A percentile compares a stretch with the other conserved stretches of the same genome.
These are phyloP conservation scores for Actinomortierella ambigua DNA, from an alignment of 371 early-diverging fungal species.

Conservation along the genomic window DNA sequence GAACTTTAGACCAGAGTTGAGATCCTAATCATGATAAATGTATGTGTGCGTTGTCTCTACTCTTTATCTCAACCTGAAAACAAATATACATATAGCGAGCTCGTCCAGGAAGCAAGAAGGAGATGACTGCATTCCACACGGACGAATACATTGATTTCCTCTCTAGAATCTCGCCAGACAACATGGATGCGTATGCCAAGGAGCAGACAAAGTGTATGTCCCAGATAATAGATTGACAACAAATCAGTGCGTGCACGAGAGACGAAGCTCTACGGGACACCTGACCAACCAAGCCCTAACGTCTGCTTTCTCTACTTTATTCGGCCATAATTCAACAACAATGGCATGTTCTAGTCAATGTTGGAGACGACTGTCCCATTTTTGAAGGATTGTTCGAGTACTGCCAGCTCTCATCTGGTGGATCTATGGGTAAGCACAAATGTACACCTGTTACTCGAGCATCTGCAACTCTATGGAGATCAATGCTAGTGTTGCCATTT, in stretches of 20 bases:
- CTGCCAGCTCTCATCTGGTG: constrained; percentile 92
- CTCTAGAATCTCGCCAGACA: constrained; percentile 92
- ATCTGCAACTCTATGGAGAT: neutral
- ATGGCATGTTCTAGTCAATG: constrained; percentile 64
- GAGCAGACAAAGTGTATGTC: constrained; percentile 83
- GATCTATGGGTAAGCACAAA: constrained; percentile 78
- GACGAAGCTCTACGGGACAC: too few relatives aligned
- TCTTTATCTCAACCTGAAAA: constrained; percentile 1
- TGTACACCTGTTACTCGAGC: neutral
- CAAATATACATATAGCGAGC: constrained; percentile 67
- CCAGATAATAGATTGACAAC: neutral
- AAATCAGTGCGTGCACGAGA: too few relatives aligned
- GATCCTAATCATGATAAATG: too few relatives aligned
- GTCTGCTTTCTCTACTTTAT: constrained; percentile 2
- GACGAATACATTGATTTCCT: constrained; percentile 99
- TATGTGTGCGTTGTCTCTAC: constrained; percentile 16
- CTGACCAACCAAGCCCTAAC: too few relatives aligned
- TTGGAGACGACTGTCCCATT: constrained; percentile 97
- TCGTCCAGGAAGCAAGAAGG: constrained; percentile 84
- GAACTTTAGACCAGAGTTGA: neutral
- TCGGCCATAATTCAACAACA: neutral
- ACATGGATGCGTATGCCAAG: constrained; percentile 78
- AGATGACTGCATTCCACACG: constrained; percentile 99
- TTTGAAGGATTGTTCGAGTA: constrained; percentile 98
- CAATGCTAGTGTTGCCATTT: neutral